Evolutionary conservation across 768 basidiomycete species (phyloP).

Genomic region (Tulasnella sp.): DNA sequence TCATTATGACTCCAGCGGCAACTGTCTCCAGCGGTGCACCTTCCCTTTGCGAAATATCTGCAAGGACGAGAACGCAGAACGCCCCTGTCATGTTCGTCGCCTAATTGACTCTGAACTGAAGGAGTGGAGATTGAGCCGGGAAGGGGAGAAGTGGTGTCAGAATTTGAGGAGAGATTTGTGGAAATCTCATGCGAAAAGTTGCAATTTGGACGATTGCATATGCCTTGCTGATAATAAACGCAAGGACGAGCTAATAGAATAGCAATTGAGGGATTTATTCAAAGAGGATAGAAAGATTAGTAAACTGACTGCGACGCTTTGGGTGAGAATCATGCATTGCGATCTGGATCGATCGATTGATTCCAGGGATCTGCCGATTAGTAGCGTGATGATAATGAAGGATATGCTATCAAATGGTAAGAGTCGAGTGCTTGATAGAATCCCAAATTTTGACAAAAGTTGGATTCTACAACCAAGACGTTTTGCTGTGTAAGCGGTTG

Average conservation of each 20-base stretch:
- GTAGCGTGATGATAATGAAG: too few relatives aligned
- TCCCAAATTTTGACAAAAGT: too few relatives aligned
- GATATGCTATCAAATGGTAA: too few relatives aligned
- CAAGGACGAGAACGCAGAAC: neutral
- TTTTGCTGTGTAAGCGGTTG: too few relatives aligned
- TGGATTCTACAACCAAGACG: too few relatives aligned
- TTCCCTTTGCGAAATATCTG: slow-evolving; percentile 11
- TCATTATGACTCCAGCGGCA: slow-evolving; percentile 14
- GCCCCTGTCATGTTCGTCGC: slow-evolving; percentile 4
- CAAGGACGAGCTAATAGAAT: slow-evolving; percentile 11
- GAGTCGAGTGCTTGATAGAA: too few relatives aligned
- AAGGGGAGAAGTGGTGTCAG: slow-evolving; percentile 6
- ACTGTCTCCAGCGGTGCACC: slow-evolving; percentile 7
- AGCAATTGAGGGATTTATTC: too few relatives aligned
- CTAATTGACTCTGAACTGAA: neutral
- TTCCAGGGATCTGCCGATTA: too few relatives aligned
- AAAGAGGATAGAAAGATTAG: too few relatives aligned
- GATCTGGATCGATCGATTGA: too few relatives aligned
- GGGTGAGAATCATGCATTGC: too few relatives aligned
- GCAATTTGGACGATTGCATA: slow-evolving; percentile 8
- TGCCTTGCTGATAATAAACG: slow-evolving; percentile 13
- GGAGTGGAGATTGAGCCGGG: slow-evolving; percentile 1
- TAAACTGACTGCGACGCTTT: too few relatives aligned
- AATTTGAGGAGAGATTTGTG: neutral
- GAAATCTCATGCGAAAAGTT: slow-evolving; percentile 12